Evolutionary conservation across 176 grass and related monocot genomes (phyloP).

Genomic region (Oryza longistaminata): DNA sequence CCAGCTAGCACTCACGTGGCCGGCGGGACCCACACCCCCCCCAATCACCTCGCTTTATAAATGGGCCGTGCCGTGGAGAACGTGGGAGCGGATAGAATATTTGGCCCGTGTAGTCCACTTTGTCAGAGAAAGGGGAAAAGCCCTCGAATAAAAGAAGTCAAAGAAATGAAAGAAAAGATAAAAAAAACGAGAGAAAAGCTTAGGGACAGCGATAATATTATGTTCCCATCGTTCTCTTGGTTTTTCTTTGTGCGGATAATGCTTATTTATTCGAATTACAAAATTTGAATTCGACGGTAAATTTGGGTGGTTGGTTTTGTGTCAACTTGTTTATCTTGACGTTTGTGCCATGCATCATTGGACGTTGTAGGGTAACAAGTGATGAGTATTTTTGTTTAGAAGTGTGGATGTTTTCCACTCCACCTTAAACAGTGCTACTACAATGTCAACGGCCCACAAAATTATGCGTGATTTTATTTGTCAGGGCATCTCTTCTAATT

Average conservation of each 20-base stretch:
- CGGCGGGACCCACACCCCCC: background rate
- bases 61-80: constrained; percentile 32
- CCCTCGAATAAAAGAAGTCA: background rate
- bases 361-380: background rate
- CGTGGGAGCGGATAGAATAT: constrained; percentile 23
- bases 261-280: background rate
- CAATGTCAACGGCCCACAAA: background rate
- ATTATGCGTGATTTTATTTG: background rate
- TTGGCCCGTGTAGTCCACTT: constrained; percentile 3
- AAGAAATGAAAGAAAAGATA: background rate
- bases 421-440: background rate
- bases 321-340: background rate
- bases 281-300: background rate
- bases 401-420: background rate
- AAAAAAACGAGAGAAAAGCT: too few relatives aligned
- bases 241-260: background rate
- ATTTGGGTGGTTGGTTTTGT: background rate
- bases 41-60: constrained; percentile 23
- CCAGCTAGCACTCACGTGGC: constrained; percentile 37
- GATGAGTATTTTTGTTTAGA: background rate
- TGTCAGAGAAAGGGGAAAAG: background rate
- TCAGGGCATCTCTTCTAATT: background rate
- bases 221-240: background rate
- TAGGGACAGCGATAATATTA: too few relatives aligned
- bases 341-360: background rate